A percentile compares a stretch with the other conserved stretches of the same genome.
phyloP scores from a whole-genome alignment of 352 stramenopile genomes.

The Aphanomyces cochlioides region DNA sequence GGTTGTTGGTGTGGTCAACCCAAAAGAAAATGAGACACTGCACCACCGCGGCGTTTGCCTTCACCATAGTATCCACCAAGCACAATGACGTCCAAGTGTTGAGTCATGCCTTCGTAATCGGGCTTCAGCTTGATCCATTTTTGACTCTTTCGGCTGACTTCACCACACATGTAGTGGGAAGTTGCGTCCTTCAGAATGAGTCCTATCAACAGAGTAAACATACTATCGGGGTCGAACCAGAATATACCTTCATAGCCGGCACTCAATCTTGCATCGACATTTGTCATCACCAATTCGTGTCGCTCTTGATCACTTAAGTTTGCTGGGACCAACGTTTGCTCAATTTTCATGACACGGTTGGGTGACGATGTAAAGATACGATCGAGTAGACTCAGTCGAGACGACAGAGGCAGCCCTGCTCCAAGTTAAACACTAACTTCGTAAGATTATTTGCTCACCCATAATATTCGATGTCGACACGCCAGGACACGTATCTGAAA shows the following conservation, averaged over 20 bases:
- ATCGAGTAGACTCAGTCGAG: slow-evolving; percentile 55
- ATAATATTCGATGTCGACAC: slow-evolving; percentile 23
- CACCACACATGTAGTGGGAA: slow-evolving; percentile 85
- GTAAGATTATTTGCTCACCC: slow-evolving; percentile 12
- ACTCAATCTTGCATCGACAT: slow-evolving; percentile 62
- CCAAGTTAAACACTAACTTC: background rate
- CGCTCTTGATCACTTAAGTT: slow-evolving; percentile 60
- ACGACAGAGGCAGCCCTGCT: slow-evolving; percentile 53
- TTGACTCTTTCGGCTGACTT: slow-evolving; percentile 69
- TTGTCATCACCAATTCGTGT: slow-evolving; percentile 76
- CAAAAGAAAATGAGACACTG: slow-evolving; percentile 79
- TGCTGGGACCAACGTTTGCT: slow-evolving; percentile 74
- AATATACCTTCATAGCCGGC: slow-evolving; percentile 65
- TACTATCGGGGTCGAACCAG: too few species aligned
- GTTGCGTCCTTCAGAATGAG: slow-evolving; percentile 84
- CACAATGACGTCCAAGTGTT: slow-evolving; percentile 74
- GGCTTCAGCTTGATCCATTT: slow-evolving; percentile 87
- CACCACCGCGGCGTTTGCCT: slow-evolving; percentile 63
- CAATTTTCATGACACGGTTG: slow-evolving; percentile 72
- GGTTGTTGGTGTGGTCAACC: background rate
- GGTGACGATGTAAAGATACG: slow-evolving; percentile 65
- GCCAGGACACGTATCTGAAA: slow-evolving; percentile 10
- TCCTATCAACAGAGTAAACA: background rate
- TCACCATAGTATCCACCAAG: slow-evolving; percentile 79
- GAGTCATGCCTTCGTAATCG: slow-evolving; percentile 84